Percentiles rank a stretch among this genome's conserved stretches.
phyloP scores from a whole-genome alignment of 108 stramenopile species.

The Cyclotella baltica region DNA sequence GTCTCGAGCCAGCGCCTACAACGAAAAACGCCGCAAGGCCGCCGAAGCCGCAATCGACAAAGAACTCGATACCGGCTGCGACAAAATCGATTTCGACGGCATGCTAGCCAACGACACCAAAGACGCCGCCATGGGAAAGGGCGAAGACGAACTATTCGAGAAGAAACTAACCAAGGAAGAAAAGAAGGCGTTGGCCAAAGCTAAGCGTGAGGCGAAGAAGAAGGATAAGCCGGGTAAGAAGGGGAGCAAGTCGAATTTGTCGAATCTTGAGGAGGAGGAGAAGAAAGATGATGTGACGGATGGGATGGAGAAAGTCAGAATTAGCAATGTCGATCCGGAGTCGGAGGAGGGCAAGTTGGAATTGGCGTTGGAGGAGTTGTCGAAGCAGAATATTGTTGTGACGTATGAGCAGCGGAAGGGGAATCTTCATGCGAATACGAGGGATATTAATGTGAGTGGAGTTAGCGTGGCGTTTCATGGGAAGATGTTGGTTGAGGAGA shows the following conservation, averaged over 20 bases:
- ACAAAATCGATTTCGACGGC: conserved; percentile 66
- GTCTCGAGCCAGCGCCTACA: conserved; percentile 16
- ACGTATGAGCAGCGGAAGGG: conserved; percentile 85
- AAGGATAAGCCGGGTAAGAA: conserved; percentile 69
- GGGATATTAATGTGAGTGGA: conserved; percentile 96
- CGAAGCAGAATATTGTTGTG: conserved; percentile 79
- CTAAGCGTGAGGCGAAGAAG: conserved; percentile 89
- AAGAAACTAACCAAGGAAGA: conserved; percentile 93
- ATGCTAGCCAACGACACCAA: conserved; percentile 61
- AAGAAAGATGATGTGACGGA: conserved; percentile 49
- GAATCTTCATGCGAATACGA: conserved; percentile 83
- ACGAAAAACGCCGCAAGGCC: conserved; percentile 72
- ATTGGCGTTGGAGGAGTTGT: conserved; percentile 74
- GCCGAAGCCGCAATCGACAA: conserved; percentile 70
- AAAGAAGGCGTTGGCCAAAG: conserved; percentile 91
- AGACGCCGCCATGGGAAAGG: conserved; percentile 91
- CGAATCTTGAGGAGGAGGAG: conserved; percentile 47
- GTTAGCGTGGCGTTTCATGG: conserved; percentile 96
- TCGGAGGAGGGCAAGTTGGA: conserved; percentile 69
- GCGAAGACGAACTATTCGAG: conserved; percentile 90
- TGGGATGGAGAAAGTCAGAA: conserved; percentile 16
- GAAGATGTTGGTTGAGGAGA: conserved; percentile 87
- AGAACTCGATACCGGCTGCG: conserved; percentile 78
- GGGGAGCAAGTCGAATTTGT: conserved; percentile 40
- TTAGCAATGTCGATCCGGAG: conserved; percentile 48